Evolutionary conservation across 1,284 basidiomycete species (phyloP), one percentile per base, ranked within the genome.

Genomic region (Omphalotus olearius): DNA sequence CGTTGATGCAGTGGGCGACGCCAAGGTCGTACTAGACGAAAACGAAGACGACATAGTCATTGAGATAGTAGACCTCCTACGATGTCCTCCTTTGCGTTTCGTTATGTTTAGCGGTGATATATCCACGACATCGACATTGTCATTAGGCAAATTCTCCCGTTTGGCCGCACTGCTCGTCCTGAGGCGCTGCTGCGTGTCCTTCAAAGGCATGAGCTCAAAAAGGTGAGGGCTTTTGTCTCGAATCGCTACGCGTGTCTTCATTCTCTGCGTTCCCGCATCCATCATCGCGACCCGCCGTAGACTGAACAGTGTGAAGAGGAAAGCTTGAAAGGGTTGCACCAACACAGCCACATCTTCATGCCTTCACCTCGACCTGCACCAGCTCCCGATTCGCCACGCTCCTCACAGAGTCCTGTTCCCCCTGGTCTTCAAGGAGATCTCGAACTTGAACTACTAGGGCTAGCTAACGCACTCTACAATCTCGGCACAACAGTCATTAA

Each of bases 401-500:
- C 79, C 10, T 83, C 84, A 0, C 79, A 86, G 62, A 87, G 86
- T 14, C 84, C 86, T 25, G 74, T 82, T 0, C 86, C 87, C 3
- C 61, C 72, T 2, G 86, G 87, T 1, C 39, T 68, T 0, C 85
- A 88, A 59, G 87, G 86, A 14, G 86, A 89, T 59, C 64, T 89
- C 9, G 87, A 90, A 60, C 66, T 86, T n/a, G 86, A 89, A 63
- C 64, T 90, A 0, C 67, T 87, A 28, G 85, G 82, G 0, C 80
- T 90, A 7, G 85, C 84, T 13, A 84, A 85, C 53, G 82, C 83
- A 1, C 66, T 90, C 18, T 89, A 89, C 61, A 87, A 89, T 57
- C 71, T 90, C 4, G 87, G 86, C 14, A 87, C 85, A 5, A 88
- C 87, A 0, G 85, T 88, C 13, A 82, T 89, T 57, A 85, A 82